Base-by-base conservation (phyloP, 208 protist species). In the Naegleria lovaniensis region DNA sequence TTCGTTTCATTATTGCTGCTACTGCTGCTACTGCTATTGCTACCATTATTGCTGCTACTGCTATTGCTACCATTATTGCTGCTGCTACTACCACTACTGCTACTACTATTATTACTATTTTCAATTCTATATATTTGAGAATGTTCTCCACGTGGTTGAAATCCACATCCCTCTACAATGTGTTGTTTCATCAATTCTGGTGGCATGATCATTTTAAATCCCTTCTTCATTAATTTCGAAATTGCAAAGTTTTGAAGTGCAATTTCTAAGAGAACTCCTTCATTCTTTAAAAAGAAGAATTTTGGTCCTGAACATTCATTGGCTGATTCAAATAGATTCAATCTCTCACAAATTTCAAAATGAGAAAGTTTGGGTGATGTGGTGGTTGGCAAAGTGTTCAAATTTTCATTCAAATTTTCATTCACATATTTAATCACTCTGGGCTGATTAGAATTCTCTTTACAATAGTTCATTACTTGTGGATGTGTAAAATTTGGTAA, bases 111-210 rank as follows among this genome's bases (percentile, higher is more conserved):
- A 79, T 79, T 19, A 29, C 19, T n/a, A 29, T 48, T 33, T 39
- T 83, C 43, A 43, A 67, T 41, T 22, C 9, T 67, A 22, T 84
- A 92, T 67, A 59, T 76, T 90, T 93, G 92, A 6, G 76, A 88
- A 55, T 89, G 76, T 43, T 58, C 87, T 16, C 91, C 93, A n/a
- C 93, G n/a, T 5, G 94, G 94, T 76, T 94, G 91, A 85, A 96
- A 96, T 5, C 95, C 95, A 91, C 95, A 96, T 38, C 92, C 93
- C 36, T 95, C 94, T 15, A 93, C 90, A 4, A 95, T 48, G 59
- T 86, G 29, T 25, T 86, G 76, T 16, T 91, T 93, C 25, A 95
- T 87, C 4, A 96, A 87, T 85, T 96, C 95, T 15, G 95, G 95
- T 41, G 94, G 93, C 22, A 91, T 91, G 4, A 95, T 55, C 0